These are phyloP conservation scores for Leishmania aethiopica DNA, from an alignment of 208 protist species.

Conservation along the genomic window DNA sequence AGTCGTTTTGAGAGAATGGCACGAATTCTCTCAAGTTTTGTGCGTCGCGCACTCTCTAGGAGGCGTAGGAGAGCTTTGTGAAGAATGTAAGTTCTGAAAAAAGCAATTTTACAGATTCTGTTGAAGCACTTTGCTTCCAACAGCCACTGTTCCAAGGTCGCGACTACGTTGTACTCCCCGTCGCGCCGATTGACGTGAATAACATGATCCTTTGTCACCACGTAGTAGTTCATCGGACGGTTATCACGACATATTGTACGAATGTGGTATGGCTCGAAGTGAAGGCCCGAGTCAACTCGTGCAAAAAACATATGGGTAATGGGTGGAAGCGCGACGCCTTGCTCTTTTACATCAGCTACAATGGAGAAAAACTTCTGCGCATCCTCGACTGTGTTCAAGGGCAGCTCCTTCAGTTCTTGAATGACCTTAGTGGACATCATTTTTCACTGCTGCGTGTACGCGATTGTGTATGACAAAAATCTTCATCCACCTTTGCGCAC, in stretches of 20 bases:
- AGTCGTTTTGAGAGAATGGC: slow-evolving; percentile 47
- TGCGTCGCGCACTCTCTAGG: slow-evolving; percentile 30
- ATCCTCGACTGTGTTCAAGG: slow-evolving; percentile 59
- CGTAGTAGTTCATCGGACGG: slow-evolving; percentile 80
- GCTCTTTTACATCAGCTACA: slow-evolving; percentile 37
- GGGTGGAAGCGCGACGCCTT: slow-evolving; percentile 45
- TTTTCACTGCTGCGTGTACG: background rate
- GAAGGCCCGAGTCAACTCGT: slow-evolving; percentile 51
- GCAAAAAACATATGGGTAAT: slow-evolving; percentile 90
- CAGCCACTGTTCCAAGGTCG: slow-evolving; percentile 56
- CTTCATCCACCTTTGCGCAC: background rate
- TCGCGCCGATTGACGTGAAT: slow-evolving; percentile 66
- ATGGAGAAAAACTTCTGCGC: slow-evolving; percentile 46
- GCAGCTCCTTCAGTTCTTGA: slow-evolving; percentile 33
- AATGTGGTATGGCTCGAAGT: slow-evolving; percentile 87
- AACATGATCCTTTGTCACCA: slow-evolving; percentile 69
- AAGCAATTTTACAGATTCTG: slow-evolving; percentile 45
- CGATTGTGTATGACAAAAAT: background rate
- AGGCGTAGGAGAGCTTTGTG: slow-evolving; percentile 51
- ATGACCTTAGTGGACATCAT: slow-evolving; percentile 24
- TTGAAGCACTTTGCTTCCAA: slow-evolving; percentile 56
- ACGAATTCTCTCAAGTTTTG: slow-evolving; percentile 35
- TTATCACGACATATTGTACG: slow-evolving; percentile 65
- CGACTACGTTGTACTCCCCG: slow-evolving; percentile 50
- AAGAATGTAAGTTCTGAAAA: slow-evolving; percentile 69